Conservation (phyloP, 2,329 filamentous ascomycete genomes). For the Curvularia spicifera region DNA sequence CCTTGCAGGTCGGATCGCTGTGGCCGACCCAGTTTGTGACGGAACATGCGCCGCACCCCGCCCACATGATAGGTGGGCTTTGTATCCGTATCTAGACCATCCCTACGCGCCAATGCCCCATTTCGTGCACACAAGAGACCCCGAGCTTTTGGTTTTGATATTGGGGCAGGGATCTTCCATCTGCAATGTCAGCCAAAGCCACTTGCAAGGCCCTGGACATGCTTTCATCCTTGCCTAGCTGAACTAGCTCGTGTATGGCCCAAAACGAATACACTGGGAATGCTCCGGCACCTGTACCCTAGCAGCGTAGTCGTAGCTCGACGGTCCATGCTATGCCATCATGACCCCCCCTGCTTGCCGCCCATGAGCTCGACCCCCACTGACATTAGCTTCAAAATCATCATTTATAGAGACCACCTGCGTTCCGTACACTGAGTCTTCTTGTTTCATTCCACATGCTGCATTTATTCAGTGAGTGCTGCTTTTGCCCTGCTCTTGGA, state of each 20-base stretch:
- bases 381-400: conserved; percentile 9
- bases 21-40: conserved; percentile 5
- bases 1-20: background rate
- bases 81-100: conserved; percentile 3
- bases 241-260: conserved; percentile 16
- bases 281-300: conserved; percentile 3
- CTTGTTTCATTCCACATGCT: conserved; percentile 27
- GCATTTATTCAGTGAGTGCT: conserved; percentile 28
- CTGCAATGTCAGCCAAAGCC: conserved; percentile 10
- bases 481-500: background rate
- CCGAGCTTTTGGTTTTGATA: conserved; percentile 5
- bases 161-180: conserved; percentile 19
- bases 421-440: conserved; percentile 5
- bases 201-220: conserved; percentile 1
- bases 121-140: background rate
- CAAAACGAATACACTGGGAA: conserved; percentile 3
- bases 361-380: too few species aligned
- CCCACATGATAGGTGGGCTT: conserved; percentile 3
- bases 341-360: conserved; percentile 19
- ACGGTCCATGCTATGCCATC: conserved; percentile 15
- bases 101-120: conserved; percentile 9
- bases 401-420: conserved; percentile 15
- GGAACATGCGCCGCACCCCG: conserved; percentile 9
- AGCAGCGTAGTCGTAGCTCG: conserved; percentile 5
- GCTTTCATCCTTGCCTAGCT: conserved; percentile 17